A percentile compares a stretch with the other conserved stretches of the same genome.
These are phyloP conservation scores for Phalaenopsis hybrid DNA, from an alignment of 116 monocot species.

Conservation along the genomic window DNA sequence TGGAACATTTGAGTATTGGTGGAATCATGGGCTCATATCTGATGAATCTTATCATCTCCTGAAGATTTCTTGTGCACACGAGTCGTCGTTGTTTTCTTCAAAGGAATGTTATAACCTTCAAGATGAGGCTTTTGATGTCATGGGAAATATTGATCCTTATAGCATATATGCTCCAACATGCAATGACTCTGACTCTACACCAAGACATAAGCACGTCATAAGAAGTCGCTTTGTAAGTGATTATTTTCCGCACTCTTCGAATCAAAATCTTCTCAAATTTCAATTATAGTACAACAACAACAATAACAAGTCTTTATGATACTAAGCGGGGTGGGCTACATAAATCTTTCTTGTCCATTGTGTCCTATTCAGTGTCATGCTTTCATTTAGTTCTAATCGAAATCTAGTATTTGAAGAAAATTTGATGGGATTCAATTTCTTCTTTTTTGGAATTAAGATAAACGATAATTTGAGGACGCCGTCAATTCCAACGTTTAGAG, in stretches of 20 bases:
- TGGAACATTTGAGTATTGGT: slow-evolving; percentile 84
- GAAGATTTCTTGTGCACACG: slow-evolving; percentile 24
- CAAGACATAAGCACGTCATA: not conserved
- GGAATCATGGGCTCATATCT: slow-evolving; percentile 79
- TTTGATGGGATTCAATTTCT: too few relatives aligned
- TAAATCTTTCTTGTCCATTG: too few relatives aligned
- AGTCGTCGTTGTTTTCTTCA: slow-evolving; percentile 17
- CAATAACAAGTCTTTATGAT: not conserved
- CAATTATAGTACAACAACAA: too few relatives aligned
- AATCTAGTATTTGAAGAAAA: too few relatives aligned
- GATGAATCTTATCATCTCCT: slow-evolving; percentile 37
- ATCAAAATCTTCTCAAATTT: not conserved
- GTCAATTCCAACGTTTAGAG: too few relatives aligned
- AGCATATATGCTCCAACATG: slow-evolving; percentile 72
- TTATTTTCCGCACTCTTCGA: not conserved
- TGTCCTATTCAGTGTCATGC: too few relatives aligned
- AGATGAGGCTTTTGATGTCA: slow-evolving; percentile 35
- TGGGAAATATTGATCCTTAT: slow-evolving; percentile 84
- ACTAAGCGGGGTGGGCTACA: slow-evolving; percentile 10
- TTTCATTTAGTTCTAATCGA: too few relatives aligned
- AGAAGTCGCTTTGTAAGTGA: slow-evolving; percentile 65
- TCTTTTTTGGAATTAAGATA: not conserved
- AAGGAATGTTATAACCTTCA: slow-evolving; percentile 38
- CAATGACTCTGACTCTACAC: slow-evolving; percentile 21
- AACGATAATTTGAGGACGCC: too few relatives aligned